Conservation (phyloP, 306 rosid genomes). For the Ziziphus jujuba region DNA sequence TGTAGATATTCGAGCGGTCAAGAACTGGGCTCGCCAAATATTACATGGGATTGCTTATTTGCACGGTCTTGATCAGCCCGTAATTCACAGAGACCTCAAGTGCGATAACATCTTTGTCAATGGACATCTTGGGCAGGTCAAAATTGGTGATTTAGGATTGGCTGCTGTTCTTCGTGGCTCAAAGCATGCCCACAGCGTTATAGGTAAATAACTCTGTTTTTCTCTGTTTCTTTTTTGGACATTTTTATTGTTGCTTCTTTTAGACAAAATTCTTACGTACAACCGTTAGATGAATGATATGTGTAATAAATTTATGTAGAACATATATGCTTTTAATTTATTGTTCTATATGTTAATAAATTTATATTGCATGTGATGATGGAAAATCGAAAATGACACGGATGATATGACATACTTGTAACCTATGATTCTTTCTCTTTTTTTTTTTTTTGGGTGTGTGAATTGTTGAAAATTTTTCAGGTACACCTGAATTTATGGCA, state of each 20-base stretch:
- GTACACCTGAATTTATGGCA: conserved; percentile 97
- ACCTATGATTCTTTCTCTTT: no score
- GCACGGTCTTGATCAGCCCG: conserved; percentile 73
- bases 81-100: conserved; percentile 86
- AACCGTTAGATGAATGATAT: no score
- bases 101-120: conserved; percentile 88
- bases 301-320: no score
- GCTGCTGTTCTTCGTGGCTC: conserved; percentile 78
- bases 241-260: no score
- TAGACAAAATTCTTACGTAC: no score
- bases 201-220: conserved; percentile 44
- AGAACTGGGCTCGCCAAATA: conserved; percentile 81
- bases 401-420: no score
- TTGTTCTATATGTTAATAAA: no score
- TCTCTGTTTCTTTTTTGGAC: not conserved
- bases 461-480: conserved; percentile 25
- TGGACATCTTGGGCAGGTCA: conserved; percentile 83
- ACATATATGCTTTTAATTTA: no score
- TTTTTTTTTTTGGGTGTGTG: no score
- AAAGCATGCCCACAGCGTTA: conserved; percentile 79
- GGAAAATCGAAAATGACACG: no score
- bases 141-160: conserved; percentile 88
- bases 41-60: conserved; percentile 65
- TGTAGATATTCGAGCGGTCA: conserved; percentile 59
- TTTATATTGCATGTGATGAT: no score